Percentiles rank a stretch among this genome's conserved stretches.
Conservation (phyloP, 345 rosid species). For the Punica granatum region DNA sequence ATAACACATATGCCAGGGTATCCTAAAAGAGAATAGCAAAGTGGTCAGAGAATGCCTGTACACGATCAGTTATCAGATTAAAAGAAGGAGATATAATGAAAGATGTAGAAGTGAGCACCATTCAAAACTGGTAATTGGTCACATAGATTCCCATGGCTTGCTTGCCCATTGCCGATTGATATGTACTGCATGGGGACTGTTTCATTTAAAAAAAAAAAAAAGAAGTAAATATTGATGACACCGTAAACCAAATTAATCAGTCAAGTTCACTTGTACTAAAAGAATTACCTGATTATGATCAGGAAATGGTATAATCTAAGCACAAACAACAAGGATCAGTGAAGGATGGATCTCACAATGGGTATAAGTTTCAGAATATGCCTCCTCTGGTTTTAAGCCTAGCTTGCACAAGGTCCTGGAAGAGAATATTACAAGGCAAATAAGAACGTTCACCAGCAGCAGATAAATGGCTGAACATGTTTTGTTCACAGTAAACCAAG, state of each 20-base stretch:
- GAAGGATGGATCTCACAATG: constrained; percentile 99
- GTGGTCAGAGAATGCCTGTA: neutral
- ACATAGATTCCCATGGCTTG: constrained; percentile 99
- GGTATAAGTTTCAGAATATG: constrained; percentile 81
- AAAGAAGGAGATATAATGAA: constrained; percentile 4
- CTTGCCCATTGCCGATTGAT: constrained; percentile 99
- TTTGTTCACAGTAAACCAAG: neutral
- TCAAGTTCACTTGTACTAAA: neutral
- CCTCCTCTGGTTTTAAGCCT: constrained; percentile 65
- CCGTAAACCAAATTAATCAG: neutral
- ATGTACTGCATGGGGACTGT: constrained; percentile 97
- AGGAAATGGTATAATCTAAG: constrained; percentile 98
- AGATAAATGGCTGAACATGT: neutral
- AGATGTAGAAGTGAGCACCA: constrained; percentile 36
- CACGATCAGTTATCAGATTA: neutral
- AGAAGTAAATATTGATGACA: constrained; percentile 1
- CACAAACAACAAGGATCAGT: constrained; percentile 89
- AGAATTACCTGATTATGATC: constrained; percentile 92
- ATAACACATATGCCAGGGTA: constrained; percentile 92
- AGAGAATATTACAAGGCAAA: neutral
- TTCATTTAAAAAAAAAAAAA: constrained; percentile 13
- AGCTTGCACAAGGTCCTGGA: constrained; percentile 89
- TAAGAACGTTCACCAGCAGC: neutral
- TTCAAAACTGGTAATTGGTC: constrained; percentile 93
- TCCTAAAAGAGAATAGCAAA: constrained; percentile 39